Evolutionary conservation across 176 grass and related monocot genomes (phyloP).

Genomic region (Saccharum officinarum): DNA sequence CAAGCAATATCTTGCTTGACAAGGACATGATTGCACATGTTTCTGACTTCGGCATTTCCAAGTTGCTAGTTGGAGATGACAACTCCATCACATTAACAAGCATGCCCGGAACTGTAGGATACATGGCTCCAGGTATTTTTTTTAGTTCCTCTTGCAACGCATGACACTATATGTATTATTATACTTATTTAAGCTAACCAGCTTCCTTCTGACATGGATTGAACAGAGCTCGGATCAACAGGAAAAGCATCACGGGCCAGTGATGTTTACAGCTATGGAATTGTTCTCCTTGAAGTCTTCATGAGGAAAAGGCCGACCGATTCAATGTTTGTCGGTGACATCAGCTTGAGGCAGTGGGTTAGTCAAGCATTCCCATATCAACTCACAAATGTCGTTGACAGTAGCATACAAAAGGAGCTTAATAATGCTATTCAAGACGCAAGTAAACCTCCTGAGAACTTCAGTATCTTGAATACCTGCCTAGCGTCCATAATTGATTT

Average conservation of each 20-base stretch:
- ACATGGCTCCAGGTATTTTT: slow-evolving; percentile 48
- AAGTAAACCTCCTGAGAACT: neutral
- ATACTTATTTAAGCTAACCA: neutral
- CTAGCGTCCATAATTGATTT: slow-evolving; percentile 38
- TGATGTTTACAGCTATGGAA: slow-evolving; percentile 62
- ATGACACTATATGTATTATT: neutral
- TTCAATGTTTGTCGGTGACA: slow-evolving; percentile 39
- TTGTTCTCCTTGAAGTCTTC: slow-evolving; percentile 61
- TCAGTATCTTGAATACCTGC: neutral
- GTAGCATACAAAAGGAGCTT: slow-evolving; percentile 10
- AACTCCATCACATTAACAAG: slow-evolving; percentile 42
- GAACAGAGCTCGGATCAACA: slow-evolving; percentile 49
- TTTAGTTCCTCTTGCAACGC: neutral
- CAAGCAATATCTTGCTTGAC: slow-evolving; percentile 54
- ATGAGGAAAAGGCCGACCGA: slow-evolving; percentile 54
- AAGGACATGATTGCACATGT: slow-evolving; percentile 42
- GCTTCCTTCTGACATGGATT: slow-evolving; percentile 8
- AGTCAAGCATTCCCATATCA: slow-evolving; percentile 25
- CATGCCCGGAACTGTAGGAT: slow-evolving; percentile 42
- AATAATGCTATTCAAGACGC: neutral
- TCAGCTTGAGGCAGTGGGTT: slow-evolving; percentile 57
- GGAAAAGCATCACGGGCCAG: slow-evolving; percentile 44
- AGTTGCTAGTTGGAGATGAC: slow-evolving; percentile 33
- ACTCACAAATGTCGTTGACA: slow-evolving; percentile 23
- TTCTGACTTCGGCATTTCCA: slow-evolving; percentile 51